Evolutionary conservation across 2,329 filamentous ascomycete genomes (phyloP).

Genomic region (Emericellopsis cladophorae): DNA sequence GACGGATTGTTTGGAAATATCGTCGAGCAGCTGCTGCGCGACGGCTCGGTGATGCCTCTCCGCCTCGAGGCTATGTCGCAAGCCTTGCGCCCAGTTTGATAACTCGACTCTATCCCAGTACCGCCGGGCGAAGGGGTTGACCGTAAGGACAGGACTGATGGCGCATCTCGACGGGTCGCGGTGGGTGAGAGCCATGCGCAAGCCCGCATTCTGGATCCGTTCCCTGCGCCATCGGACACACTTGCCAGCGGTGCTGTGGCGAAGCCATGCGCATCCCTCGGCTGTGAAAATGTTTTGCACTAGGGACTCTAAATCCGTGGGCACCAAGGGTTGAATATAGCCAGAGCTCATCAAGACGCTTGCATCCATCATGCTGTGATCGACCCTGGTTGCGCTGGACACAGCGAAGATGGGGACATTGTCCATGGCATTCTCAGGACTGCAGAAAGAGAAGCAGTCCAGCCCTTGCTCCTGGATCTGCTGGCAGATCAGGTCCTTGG

Average conservation of each 20-base stretch:
- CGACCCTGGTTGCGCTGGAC: conserved; percentile 59
- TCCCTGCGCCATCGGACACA: conserved; percentile 56
- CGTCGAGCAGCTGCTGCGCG: not conserved
- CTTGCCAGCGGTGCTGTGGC: conserved; percentile 74
- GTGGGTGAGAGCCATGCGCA: conserved; percentile 5
- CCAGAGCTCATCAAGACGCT: conserved; percentile 87
- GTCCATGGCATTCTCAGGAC: conserved; percentile 11
- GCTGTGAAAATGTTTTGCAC: conserved; percentile 66
- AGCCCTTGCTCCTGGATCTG: conserved; percentile 46
- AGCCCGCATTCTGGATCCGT: conserved; percentile 3
- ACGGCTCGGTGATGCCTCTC: conserved; percentile 9
- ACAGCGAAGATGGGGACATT: conserved; percentile 53
- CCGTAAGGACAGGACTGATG: conserved; percentile 4
- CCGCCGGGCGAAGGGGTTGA: conserved; percentile 6
- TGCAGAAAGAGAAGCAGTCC: conserved; percentile 53
- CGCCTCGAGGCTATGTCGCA: conserved; percentile 20
- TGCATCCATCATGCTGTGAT: conserved; percentile 80
- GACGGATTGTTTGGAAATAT: too few relatives aligned
- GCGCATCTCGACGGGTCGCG: conserved; percentile 2
- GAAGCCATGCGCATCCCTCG: conserved; percentile 68
- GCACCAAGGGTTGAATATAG: conserved; percentile 68
- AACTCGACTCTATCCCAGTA: conserved; percentile 19
- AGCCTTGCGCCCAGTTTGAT: conserved; percentile 21
- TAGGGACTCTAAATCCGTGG: conserved; percentile 60
- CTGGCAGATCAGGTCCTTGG: conserved; percentile 47